These are phyloP conservation scores for Apiotrichum gracile DNA, from an alignment of 1,284 basidiomycete species.

Conservation along the genomic window DNA sequence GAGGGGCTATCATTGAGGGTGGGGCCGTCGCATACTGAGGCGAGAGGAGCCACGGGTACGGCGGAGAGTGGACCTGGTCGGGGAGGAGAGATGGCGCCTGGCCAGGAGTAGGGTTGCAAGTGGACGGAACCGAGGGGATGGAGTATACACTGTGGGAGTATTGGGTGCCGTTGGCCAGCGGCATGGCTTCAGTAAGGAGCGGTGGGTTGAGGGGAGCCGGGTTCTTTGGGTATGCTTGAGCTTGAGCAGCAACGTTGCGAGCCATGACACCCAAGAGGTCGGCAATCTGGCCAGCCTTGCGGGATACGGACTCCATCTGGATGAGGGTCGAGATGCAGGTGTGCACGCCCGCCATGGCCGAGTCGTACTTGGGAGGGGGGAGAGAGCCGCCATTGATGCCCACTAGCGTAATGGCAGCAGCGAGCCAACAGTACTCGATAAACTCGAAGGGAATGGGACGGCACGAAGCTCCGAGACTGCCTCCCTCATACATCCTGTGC, in stretches of 20 bases:
- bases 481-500: slow-evolving; percentile 8
- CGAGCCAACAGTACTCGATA: slow-evolving; percentile 2
- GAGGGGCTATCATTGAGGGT: neutral
- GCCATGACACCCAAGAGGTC: neutral
- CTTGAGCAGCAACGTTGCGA: neutral
- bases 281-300: neutral
- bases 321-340: slow-evolving; percentile 61
- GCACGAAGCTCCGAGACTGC: neutral
- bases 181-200: no score
- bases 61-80: neutral
- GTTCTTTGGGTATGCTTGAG: neutral
- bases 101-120: neutral
- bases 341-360: slow-evolving; percentile 63
- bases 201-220: neutral
- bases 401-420: neutral
- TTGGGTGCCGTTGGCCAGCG: neutral
- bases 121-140: neutral
- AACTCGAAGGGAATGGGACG: slow-evolving; percentile 1
- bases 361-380: slow-evolving; percentile 29
- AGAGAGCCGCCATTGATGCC: slow-evolving; percentile 21
- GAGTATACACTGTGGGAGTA: neutral
- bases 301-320: slow-evolving; percentile 47
- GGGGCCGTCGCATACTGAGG: neutral
- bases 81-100: neutral
- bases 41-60: neutral